Conservation (phyloP, 164 flowering plant species). For the Vitis amurensis region DNA sequence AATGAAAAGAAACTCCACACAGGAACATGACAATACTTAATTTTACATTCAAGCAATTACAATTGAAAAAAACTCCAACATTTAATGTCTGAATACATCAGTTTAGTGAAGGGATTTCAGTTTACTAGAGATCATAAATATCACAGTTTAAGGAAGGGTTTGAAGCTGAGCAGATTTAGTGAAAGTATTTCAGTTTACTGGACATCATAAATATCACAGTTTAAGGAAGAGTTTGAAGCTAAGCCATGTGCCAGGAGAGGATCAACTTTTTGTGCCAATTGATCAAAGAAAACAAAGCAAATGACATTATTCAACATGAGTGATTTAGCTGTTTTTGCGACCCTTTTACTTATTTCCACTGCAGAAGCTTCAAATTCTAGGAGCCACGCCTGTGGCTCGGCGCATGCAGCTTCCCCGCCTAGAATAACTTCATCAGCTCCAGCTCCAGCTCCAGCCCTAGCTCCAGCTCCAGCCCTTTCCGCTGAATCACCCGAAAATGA, state of each 20-base stretch:
- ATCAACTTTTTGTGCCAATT: too few relatives aligned
- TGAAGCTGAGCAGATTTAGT: not conserved
- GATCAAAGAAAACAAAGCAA: not conserved
- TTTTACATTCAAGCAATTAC: too few relatives aligned
- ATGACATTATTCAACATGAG: not conserved
- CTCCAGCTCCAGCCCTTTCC: not conserved
- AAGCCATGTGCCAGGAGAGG: not conserved
- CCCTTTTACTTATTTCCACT: not conserved
- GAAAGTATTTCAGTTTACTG: not conserved
- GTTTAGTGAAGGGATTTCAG: not conserved
- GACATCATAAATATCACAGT: not conserved
- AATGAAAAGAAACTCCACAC: too few relatives aligned
- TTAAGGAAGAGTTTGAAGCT: not conserved
- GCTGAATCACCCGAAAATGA: not conserved
- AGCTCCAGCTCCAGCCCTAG: not conserved
- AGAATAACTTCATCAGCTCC: not conserved
- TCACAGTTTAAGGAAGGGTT: not conserved
- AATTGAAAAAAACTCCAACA: too few relatives aligned
- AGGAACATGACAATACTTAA: too few relatives aligned
- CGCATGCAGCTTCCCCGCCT: too few relatives aligned
- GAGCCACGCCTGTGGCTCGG: not conserved
- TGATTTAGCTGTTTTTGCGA: not conserved
- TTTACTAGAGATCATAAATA: not conserved
- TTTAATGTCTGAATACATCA: too few relatives aligned
- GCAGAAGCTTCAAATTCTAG: not conserved